Evolutionary conservation across 2,329 filamentous ascomycete species (phyloP).

Genomic region (Fusarium staphyleae): DNA sequence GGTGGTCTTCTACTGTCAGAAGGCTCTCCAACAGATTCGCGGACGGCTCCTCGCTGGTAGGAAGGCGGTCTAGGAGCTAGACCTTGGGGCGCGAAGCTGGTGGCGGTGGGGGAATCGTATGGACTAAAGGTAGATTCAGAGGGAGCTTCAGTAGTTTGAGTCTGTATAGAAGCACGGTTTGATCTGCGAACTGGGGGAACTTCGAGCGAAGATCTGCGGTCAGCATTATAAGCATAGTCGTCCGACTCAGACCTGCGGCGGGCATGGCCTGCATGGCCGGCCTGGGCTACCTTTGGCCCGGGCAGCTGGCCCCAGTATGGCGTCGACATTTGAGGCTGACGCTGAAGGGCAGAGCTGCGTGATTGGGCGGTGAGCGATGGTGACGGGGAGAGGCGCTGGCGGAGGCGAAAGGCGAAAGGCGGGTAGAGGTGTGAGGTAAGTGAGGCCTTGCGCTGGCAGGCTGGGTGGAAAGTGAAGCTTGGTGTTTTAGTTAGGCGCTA

Average conservation of each 20-base stretch:
- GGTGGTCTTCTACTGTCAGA: constrained; percentile 55
- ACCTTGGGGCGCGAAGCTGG: constrained; percentile 59
- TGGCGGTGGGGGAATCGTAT: constrained; percentile 60
- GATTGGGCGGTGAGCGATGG: constrained; percentile 38
- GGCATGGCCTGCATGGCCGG: constrained; percentile 38
- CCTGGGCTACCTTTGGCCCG: constrained; percentile 51
- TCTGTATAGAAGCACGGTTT: constrained; percentile 63
- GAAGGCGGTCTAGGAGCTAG: constrained; percentile 67
- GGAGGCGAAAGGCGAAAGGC: constrained; percentile 28
- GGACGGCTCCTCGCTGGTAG: constrained; percentile 55
- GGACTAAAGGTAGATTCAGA: constrained; percentile 67
- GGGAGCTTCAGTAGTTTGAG: constrained; percentile 60
- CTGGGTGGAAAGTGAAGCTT: constrained; percentile 16
- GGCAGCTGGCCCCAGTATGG: constrained; percentile 68
- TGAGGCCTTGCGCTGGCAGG: constrained; percentile 12
- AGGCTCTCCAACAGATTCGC: constrained; percentile 49
- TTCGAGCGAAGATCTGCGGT: constrained; percentile 45
- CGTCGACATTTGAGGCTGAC: constrained; percentile 52
- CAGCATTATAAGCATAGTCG: constrained; percentile 42
- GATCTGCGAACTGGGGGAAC: constrained; percentile 53
- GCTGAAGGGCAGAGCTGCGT: constrained; percentile 29
- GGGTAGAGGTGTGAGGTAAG: constrained; percentile 19
- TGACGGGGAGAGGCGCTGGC: constrained; percentile 13
- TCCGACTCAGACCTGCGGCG: constrained; percentile 49
- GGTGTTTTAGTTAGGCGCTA: constrained; percentile 33